Evolutionary conservation across 345 rosid species (phyloP).

Genomic region (Alliaria petiolata): DNA sequence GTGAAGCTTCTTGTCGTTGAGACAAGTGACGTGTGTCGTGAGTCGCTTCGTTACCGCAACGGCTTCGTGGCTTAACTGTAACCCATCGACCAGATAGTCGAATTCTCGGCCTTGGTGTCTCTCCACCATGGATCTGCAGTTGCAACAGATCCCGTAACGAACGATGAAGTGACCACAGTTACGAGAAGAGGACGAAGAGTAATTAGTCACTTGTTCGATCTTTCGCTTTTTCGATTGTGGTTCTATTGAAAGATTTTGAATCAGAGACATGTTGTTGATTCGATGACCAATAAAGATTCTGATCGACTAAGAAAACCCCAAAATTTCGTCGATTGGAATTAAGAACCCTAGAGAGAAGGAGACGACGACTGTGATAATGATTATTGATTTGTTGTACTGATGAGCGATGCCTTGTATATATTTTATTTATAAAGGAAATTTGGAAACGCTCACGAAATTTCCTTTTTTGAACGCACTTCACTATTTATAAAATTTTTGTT

Average conservation of each 20-base stretch:
- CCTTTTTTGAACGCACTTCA: too few relatives aligned
- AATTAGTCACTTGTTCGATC: not conserved
- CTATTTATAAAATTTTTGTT: too few relatives aligned
- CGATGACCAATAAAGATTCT: not conserved
- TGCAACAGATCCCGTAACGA: constrained; percentile 4
- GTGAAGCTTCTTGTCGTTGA: constrained; percentile 5
- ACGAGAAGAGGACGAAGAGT: not conserved
- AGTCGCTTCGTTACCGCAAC: not conserved
- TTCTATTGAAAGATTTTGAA: not conserved
- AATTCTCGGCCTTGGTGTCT: not conserved
- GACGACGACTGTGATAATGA: too few relatives aligned
- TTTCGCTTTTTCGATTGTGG: not conserved
- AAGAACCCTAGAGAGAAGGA: too few relatives aligned
- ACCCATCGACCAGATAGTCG: not conserved
- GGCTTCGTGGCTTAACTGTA: not conserved
- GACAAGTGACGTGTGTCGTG: not conserved
- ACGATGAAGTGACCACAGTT: not conserved
- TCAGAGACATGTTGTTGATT: not conserved
- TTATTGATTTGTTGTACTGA: too few relatives aligned
- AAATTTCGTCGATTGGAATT: too few relatives aligned
- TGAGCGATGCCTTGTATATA: too few relatives aligned
- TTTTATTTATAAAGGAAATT: too few relatives aligned
- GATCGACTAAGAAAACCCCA: too few relatives aligned
- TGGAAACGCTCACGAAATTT: too few relatives aligned
- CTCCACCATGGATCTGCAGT: not conserved